A percentile compares a stretch with the other conserved stretches of the same genome.
These are phyloP conservation scores for Hibiscus tridactylites DNA, from an alignment of 345 rosid species.

Conservation along the genomic window DNA sequence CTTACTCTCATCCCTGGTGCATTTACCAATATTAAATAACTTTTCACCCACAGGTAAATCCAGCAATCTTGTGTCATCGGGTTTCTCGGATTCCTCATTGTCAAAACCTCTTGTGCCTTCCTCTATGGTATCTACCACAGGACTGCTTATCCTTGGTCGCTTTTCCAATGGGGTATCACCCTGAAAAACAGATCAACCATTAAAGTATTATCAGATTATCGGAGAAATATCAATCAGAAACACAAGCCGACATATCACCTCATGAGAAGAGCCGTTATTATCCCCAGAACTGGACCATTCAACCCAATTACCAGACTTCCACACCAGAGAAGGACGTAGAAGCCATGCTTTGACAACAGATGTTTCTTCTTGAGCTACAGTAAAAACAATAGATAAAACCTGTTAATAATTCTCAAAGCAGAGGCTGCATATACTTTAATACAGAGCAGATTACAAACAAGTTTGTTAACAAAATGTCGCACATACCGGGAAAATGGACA, in stretches of 20 bases:
- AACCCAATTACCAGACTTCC: constrained; percentile 89
- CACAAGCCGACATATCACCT: constrained; percentile 35
- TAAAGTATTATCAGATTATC: background rate
- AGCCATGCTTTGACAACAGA: constrained; percentile 57
- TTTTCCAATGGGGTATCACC: constrained; percentile 84
- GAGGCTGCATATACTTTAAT: background rate
- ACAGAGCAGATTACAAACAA: background rate
- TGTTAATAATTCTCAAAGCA: background rate
- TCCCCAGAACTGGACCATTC: constrained; percentile 54
- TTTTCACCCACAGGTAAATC: constrained; percentile 49
- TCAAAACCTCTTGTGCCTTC: constrained; percentile 35
- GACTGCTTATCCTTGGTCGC: constrained; percentile 48
- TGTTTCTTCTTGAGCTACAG: constrained; percentile 63
- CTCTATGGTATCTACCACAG: constrained; percentile 33
- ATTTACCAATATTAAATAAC: constrained; percentile 65
- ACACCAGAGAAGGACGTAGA: constrained; percentile 76
- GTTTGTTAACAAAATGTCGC: background rate
- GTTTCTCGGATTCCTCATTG: constrained; percentile 31
- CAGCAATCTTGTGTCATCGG: constrained; percentile 37
- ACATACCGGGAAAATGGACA: constrained; percentile 69
- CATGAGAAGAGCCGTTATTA: constrained; percentile 28
- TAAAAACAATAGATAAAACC: constrained; percentile 9
- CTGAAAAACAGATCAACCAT: constrained; percentile 33
- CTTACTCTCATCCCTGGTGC: constrained; percentile 37
- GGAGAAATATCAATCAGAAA: background rate